These are phyloP conservation scores for Umbelopsis ramanniana DNA, from an alignment of 192 early-diverging fungal genomes.

Conservation along the genomic window DNA sequence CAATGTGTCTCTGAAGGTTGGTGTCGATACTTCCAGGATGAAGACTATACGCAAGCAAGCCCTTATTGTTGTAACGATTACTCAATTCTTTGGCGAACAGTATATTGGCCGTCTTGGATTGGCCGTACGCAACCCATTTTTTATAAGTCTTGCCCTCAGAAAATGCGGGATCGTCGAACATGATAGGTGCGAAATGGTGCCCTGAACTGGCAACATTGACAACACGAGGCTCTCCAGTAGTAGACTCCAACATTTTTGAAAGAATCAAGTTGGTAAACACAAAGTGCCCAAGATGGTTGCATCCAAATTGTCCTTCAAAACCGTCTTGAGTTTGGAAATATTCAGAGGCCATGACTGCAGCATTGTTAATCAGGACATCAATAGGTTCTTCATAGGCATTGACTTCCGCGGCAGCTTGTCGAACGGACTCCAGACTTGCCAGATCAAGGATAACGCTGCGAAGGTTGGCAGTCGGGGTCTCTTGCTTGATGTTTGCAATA, in stretches of 20 bases:
- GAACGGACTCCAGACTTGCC: conserved; percentile 7
- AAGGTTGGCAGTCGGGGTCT: conserved; percentile 16
- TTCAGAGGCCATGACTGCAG: conserved; percentile 24
- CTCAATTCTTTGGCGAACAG: conserved; percentile 13
- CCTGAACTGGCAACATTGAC: conserved; percentile 14
- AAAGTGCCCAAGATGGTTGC: conserved; percentile 31
- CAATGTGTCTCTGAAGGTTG: conserved; percentile 1
- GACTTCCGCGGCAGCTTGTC: conserved; percentile 8
- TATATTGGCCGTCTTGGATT: conserved; percentile 25
- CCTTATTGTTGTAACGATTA: background rate
- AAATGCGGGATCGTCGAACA: conserved; percentile 14
- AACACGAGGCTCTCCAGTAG: conserved; percentile 18
- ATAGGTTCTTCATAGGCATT: background rate
- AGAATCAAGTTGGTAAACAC: conserved; percentile 28
- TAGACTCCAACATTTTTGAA: background rate
- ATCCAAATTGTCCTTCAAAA: conserved; percentile 23
- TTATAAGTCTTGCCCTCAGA: conserved; percentile 2
- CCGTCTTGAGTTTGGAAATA: conserved; percentile 12
- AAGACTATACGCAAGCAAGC: conserved; percentile 2
- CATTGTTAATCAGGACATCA: conserved; percentile 42
- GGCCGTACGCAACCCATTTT: conserved; percentile 13
- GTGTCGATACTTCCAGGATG: conserved; percentile 18
- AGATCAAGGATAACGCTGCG: background rate
- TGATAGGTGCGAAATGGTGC: background rate
- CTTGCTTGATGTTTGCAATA: conserved; percentile 11